These are phyloP conservation scores for Durio zibethinus DNA, from an alignment of 345 rosid species.

Conservation along the genomic window DNA sequence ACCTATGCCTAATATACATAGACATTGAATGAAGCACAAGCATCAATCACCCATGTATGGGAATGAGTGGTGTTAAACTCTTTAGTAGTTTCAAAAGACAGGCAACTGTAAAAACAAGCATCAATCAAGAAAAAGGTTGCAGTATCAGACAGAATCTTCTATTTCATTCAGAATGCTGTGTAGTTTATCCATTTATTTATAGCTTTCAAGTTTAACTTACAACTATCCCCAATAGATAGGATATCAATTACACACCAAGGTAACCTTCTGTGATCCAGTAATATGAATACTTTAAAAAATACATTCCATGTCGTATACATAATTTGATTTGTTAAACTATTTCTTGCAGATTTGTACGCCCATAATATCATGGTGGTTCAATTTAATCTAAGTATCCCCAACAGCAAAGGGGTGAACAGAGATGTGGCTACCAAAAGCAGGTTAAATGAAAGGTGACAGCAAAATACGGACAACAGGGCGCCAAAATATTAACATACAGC, in stretches of 20 bases:
- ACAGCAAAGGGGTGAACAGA: neutral
- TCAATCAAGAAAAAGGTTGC: neutral
- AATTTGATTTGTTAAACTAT: neutral
- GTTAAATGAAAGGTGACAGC: neutral
- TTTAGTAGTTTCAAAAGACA: conserved; percentile 8
- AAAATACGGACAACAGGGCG: neutral
- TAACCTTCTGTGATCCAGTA: neutral
- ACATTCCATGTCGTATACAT: neutral
- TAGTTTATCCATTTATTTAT: neutral
- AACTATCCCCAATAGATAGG: neutral
- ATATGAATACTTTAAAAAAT: neutral
- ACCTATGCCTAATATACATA: conserved; percentile 67
- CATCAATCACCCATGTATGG: conserved; percentile 6
- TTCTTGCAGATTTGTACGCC: neutral
- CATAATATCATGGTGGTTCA: neutral
- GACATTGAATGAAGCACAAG: conserved; percentile 4
- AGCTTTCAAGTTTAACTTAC: neutral
- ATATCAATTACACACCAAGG: neutral
- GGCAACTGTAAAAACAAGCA: neutral
- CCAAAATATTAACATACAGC: neutral
- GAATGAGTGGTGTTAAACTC: conserved; percentile 7
- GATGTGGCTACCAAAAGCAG: neutral
- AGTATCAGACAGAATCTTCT: neutral
- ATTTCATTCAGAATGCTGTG: neutral
- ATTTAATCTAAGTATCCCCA: neutral